A percentile compares a stretch with the other conserved stretches of the same genome.
phyloP scores from a whole-genome alignment of 495 filamentous ascomycete species.

The Penicillium cosmopolitanum region DNA sequence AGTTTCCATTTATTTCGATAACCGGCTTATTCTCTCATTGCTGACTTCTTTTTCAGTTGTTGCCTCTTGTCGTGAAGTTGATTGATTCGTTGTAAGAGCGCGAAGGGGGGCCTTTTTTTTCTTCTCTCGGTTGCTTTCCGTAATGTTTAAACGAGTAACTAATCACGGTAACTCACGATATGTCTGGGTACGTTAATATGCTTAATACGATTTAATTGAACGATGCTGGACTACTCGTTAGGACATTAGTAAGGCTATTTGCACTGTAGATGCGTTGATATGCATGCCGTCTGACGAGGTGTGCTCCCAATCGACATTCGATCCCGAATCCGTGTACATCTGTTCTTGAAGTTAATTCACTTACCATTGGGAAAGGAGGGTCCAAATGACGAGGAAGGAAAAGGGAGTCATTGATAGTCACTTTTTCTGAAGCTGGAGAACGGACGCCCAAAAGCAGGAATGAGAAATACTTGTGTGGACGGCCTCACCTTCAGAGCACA shows the following conservation, averaged over 20 bases:
- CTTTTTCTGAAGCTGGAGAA: too few relatives aligned
- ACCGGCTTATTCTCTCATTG: constrained; percentile 2
- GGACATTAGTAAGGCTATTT: background rate
- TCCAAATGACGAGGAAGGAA: too few relatives aligned
- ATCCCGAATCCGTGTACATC: too few relatives aligned
- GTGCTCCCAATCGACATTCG: too few relatives aligned
- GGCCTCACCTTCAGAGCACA: too few relatives aligned
- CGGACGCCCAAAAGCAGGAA: too few relatives aligned
- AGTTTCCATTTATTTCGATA: constrained; percentile 16
- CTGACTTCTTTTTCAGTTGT: constrained; percentile 28
- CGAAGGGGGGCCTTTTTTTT: background rate
- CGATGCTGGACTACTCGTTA: background rate
- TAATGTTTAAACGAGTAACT: background rate
- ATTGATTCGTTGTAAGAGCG: constrained; percentile 30
- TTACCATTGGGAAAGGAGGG: too few relatives aligned
- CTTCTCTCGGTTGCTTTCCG: background rate
- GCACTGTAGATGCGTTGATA: background rate
- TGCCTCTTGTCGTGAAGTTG: constrained; percentile 35
- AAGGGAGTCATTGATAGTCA: too few relatives aligned
- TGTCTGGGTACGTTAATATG: constrained; percentile 12
- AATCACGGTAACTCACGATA: constrained; percentile 14
- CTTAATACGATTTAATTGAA: constrained; percentile 20
- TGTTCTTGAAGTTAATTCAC: too few relatives aligned
- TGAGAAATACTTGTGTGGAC: too few relatives aligned
- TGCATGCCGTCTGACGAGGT: too few relatives aligned